These are phyloP conservation scores for Ustilago sp. DNA, from an alignment of 1,284 basidiomycete species.

Conservation along the genomic window DNA sequence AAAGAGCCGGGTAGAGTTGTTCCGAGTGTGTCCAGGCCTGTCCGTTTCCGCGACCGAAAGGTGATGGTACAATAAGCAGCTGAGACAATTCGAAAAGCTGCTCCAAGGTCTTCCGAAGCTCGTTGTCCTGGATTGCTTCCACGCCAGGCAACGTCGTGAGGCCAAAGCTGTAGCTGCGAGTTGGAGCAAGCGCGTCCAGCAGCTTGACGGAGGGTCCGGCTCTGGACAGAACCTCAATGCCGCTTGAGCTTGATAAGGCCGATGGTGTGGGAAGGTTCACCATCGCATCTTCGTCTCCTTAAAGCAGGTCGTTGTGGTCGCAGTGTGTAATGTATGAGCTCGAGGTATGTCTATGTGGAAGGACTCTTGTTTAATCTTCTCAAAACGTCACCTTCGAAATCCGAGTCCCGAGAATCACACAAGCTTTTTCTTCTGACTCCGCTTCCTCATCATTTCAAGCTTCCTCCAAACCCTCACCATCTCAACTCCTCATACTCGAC, in stretches of 20 bases:
- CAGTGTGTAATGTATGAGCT: background rate
- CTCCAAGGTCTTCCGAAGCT: background rate
- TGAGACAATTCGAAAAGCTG: constrained; percentile 7
- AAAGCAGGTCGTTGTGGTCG: too few relatives aligned
- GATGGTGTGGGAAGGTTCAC: constrained; percentile 17
- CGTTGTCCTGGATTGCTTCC: background rate
- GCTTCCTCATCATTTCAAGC: background rate
- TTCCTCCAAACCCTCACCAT: background rate
- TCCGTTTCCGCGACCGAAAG: constrained; percentile 30
- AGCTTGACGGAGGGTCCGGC: background rate
- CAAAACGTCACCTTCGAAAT: background rate
- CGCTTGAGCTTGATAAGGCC: background rate
- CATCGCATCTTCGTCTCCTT: constrained; percentile 8
- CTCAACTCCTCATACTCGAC: background rate
- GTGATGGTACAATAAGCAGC: constrained; percentile 17
- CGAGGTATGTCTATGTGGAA: background rate
- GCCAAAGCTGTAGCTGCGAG: constrained; percentile 25
- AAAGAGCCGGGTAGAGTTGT: constrained; percentile 24
- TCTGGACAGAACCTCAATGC: constrained; percentile 8
- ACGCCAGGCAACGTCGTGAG: constrained; percentile 3
- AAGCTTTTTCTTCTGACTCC: constrained; percentile 30
- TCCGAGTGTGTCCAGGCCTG: constrained; percentile 32
- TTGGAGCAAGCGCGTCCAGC: background rate
- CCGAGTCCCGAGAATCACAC: constrained; percentile 32
- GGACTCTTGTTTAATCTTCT: constrained; percentile 8